Evolutionary conservation across 1,139 yeast genomes (phyloP).

Genomic region (Suhomyces bokatorum): DNA sequence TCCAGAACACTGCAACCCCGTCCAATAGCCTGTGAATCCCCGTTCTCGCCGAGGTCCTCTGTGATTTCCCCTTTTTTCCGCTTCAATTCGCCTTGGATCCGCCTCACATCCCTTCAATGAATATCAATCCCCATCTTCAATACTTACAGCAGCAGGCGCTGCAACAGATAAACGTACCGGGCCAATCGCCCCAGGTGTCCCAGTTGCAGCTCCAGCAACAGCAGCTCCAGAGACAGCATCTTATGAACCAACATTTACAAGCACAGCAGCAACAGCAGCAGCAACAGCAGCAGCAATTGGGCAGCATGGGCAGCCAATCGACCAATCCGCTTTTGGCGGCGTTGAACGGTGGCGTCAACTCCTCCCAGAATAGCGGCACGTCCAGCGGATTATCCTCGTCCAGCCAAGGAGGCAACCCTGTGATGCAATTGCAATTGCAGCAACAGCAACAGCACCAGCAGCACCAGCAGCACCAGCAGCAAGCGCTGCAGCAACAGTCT

Average conservation of each 20-base stretch:
- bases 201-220: slow-evolving; percentile 41
- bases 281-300: slow-evolving; percentile 22
- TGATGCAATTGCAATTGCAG: slow-evolving; percentile 35
- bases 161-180: slow-evolving; percentile 23
- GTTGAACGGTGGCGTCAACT: slow-evolving; percentile 30
- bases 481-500: slow-evolving; percentile 23
- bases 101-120: slow-evolving; percentile 14
- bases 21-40: not conserved
- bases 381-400: slow-evolving; percentile 9
- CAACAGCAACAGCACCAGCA: slow-evolving; percentile 16
- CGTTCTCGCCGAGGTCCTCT: not conserved
- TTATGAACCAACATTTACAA: slow-evolving; percentile 37
- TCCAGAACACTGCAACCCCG: not conserved
- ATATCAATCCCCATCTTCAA: slow-evolving; percentile 47
- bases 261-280: slow-evolving; percentile 20
- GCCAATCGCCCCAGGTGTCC: slow-evolving; percentile 42
- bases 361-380: slow-evolving; percentile 6
- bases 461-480: slow-evolving; percentile 16
- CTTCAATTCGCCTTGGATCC: not conserved
- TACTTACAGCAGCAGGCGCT: slow-evolving; percentile 40
- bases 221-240: slow-evolving; percentile 45
- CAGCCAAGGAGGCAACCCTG: slow-evolving; percentile 29
- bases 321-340: slow-evolving; percentile 42
- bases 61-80: not conserved
- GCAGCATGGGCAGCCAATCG: slow-evolving; percentile 24